Conservation (phyloP, 2,329 filamentous ascomycete species). For the Allantophomopsis cytisporea region DNA sequence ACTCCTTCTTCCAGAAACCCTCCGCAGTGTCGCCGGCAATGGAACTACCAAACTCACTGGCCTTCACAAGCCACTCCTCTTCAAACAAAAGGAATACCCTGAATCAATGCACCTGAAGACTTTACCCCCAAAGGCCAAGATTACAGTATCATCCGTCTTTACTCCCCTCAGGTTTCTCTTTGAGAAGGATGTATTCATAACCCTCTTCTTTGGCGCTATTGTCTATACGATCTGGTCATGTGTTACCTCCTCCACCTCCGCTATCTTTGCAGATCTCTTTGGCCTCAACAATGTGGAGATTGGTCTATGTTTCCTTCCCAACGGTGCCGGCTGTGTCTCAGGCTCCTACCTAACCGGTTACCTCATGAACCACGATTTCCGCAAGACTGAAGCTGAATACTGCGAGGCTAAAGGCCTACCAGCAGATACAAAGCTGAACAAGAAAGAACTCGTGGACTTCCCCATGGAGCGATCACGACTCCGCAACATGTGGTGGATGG, state of each 20-base stretch:
- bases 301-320: slow-evolving; percentile 26
- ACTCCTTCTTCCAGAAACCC: slow-evolving; percentile 26
- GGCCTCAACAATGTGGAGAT: slow-evolving; percentile 23
- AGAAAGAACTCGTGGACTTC: slow-evolving; percentile 22
- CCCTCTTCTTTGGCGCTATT: slow-evolving; percentile 26
- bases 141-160: slow-evolving; percentile 20
- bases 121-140: slow-evolving; percentile 8
- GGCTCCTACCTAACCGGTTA: slow-evolving; percentile 24
- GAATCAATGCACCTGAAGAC: slow-evolving; percentile 4
- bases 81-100: slow-evolving; percentile 9
- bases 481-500: slow-evolving; percentile 21
- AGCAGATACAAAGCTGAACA: slow-evolving; percentile 8
- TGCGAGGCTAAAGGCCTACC: slow-evolving; percentile 17
- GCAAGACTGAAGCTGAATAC: slow-evolving; percentile 19
- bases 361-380: slow-evolving; percentile 25
- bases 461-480: slow-evolving; percentile 24
- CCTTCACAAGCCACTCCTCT: slow-evolving; percentile 25
- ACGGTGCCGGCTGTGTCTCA: slow-evolving; percentile 24
- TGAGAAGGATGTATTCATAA: slow-evolving; percentile 30
- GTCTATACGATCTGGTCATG: slow-evolving; percentile 33
- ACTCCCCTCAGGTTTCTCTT: slow-evolving; percentile 24
- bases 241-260: slow-evolving; percentile 29
- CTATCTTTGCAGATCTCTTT: slow-evolving; percentile 23
- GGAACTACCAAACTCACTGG: slow-evolving; percentile 23
- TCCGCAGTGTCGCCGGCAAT: slow-evolving; percentile 23